Evolutionary conservation across 495 filamentous ascomycete species (phyloP).

Genomic region (Xylaria sp.): DNA sequence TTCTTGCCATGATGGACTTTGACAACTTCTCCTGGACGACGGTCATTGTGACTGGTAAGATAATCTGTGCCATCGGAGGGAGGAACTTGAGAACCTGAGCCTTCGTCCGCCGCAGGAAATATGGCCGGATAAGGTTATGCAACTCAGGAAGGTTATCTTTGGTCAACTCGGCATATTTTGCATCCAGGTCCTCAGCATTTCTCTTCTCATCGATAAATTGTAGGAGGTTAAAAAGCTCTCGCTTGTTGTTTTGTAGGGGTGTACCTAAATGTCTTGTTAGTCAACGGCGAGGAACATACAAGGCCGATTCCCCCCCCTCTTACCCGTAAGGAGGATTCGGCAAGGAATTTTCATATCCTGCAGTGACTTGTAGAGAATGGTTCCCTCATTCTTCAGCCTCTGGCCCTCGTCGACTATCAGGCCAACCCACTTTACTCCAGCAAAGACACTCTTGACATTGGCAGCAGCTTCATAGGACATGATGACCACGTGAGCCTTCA

Average conservation of each 20-base stretch:
- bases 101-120: constrained; percentile 78
- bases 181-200: constrained; percentile 75
- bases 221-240: constrained; percentile 92
- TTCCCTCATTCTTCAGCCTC: constrained; percentile 91
- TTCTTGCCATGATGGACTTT: constrained; percentile 90
- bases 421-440: constrained; percentile 78
- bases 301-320: constrained; percentile 30
- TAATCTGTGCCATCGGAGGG: constrained; percentile 92
- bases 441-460: constrained; percentile 72
- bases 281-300: background rate
- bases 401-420: constrained; percentile 97
- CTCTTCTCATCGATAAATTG: constrained; percentile 81
- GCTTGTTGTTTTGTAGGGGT: constrained; percentile 92
- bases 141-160: constrained; percentile 80
- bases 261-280: constrained; percentile 58
- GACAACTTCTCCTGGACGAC: constrained; percentile 92
- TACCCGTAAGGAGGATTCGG: constrained; percentile 79
- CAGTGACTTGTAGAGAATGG: constrained; percentile 77
- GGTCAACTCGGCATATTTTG: constrained; percentile 74
- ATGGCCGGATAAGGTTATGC: constrained; percentile 85
- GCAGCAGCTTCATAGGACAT: constrained; percentile 91
- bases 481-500: constrained; percentile 90
- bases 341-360: constrained; percentile 75
- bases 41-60: constrained; percentile 91
- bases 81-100: constrained; percentile 86